Evolutionary conservation across 495 filamentous ascomycete species (phyloP), one percentile per base, ranked within the genome.

Genomic region (Bathelium albidoporum): DNA sequence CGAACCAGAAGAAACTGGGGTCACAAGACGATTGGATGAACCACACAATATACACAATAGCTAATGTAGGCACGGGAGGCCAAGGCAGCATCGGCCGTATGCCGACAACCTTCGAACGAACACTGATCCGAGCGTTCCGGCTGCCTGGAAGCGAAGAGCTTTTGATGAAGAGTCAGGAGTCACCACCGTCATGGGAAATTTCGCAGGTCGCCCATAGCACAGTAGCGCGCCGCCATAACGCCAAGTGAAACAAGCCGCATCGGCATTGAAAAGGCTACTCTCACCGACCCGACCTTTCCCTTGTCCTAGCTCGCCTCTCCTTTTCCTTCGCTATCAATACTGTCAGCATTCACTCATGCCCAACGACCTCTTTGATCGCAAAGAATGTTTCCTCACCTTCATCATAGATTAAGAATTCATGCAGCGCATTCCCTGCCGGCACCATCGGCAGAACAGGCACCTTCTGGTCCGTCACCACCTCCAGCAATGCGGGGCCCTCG

Each of bases 401-500:
- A 73, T 98, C 93, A 74, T 90, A 98, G 22, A 92, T 81, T 70
- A 96, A 77, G 78, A 97, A 96, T 76, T 98, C 95, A 72, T 97
- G 90, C 67, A 98, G 80, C 64, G 81, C 95, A 64, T 80, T 84
- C 32, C 95, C 94, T 32, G 82, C 85, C 26, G 92, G 91, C 58
- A 98, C 94, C 94, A 97, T 97, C 22, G 94, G 94, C 60, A 98
- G 78, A 18, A 98, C 95, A 52, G 95, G 92, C n/a, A 97, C 89
- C 84, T 97, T 96, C 82, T 95, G 91, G 62, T 79, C 77, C 34
- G 71, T 73, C 62, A 78, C 75, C 29, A 79, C 68, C 71, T 79
- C 77, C 62, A 79, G 63, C 31, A 79, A 67, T 0, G 76, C 76
- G 34, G 77, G 77, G 10, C 76, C 77, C 12, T 78, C 73, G 3